A percentile compares a stretch with the other conserved stretches of the same genome.
Evolutionary conservation across 257 asterid species (phyloP).

Genomic region (Salvia hispanica): DNA sequence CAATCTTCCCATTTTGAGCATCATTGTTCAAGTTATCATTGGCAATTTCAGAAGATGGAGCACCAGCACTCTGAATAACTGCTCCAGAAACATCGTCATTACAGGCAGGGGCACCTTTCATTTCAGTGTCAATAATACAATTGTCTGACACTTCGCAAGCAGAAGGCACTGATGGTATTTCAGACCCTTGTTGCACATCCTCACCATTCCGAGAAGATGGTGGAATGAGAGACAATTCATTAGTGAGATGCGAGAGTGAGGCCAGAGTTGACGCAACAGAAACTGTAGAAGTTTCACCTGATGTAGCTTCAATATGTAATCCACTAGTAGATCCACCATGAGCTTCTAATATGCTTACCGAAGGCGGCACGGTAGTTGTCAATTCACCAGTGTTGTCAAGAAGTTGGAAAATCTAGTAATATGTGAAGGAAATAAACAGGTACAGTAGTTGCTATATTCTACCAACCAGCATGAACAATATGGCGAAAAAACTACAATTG

Average conservation of each 20-base stretch:
- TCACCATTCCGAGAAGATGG: slow-evolving; percentile 59
- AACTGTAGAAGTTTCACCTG: slow-evolving; percentile 71
- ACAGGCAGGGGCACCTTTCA: slow-evolving; percentile 59
- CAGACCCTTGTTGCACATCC: slow-evolving; percentile 55
- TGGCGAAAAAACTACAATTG: background rate
- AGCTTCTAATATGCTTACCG: slow-evolving; percentile 72
- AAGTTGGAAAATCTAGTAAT: slow-evolving; percentile 68
- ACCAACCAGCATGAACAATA: too few relatives aligned
- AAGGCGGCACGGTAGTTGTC: slow-evolving; percentile 44
- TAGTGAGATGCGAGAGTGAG: slow-evolving; percentile 56
- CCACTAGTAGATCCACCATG: slow-evolving; percentile 62
- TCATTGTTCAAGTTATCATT: slow-evolving; percentile 51
- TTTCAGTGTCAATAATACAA: slow-evolving; percentile 47
- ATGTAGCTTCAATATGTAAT: slow-evolving; percentile 63
- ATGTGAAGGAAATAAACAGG: slow-evolving; percentile 47
- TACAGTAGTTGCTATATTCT: background rate
- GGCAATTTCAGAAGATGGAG: slow-evolving; percentile 45
- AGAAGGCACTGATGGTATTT: slow-evolving; percentile 56
- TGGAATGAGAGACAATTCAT: slow-evolving; percentile 57
- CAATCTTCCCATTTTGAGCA: slow-evolving; percentile 53
- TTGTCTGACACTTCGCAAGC: slow-evolving; percentile 55
- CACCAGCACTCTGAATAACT: slow-evolving; percentile 42
- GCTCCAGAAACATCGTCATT: slow-evolving; percentile 43
- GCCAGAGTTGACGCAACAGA: slow-evolving; percentile 81
- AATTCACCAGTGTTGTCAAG: slow-evolving; percentile 43